Conservation (phyloP, 495 filamentous ascomycete species). For the Neurospora sp. region DNA sequence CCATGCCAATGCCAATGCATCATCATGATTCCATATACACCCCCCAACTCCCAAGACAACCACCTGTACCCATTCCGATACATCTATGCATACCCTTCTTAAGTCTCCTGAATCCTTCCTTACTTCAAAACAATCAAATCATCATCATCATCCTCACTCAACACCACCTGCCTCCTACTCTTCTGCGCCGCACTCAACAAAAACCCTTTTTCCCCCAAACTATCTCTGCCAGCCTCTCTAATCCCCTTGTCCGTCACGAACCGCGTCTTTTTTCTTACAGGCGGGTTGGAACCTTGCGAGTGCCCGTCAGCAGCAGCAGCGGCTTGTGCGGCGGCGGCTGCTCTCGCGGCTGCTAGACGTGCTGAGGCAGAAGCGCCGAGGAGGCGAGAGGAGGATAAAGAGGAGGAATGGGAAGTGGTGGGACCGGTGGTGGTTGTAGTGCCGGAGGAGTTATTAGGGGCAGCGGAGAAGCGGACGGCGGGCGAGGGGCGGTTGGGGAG, state of each 20-base stretch:
- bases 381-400: not conserved
- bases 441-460: not conserved
- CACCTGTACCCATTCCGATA: too few relatives aligned
- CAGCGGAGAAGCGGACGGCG: not conserved
- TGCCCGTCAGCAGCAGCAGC: not conserved
- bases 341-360: not conserved
- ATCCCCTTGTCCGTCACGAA: constrained; percentile 73
- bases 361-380: not conserved
- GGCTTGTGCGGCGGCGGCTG: not conserved
- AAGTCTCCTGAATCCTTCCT: too few relatives aligned
- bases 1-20: too few relatives aligned
- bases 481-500: not conserved
- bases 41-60: too few relatives aligned
- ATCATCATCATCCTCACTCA: constrained; percentile 41
- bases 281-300: constrained; percentile 17
- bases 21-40: too few relatives aligned
- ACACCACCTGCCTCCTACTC: constrained; percentile 21
- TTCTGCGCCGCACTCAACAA: constrained; percentile 13
- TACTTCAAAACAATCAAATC: constrained; percentile 31
- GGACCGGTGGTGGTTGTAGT: not conserved
- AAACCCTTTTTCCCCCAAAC: constrained; percentile 45
- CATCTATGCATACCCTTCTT: too few relatives aligned
- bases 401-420: not conserved
- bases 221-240: constrained; percentile 65
- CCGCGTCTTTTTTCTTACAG: constrained; percentile 66